Conservation (phyloP, 2,329 filamentous ascomycete genomes). For the Phyllosticta citribraziliensis region DNA sequence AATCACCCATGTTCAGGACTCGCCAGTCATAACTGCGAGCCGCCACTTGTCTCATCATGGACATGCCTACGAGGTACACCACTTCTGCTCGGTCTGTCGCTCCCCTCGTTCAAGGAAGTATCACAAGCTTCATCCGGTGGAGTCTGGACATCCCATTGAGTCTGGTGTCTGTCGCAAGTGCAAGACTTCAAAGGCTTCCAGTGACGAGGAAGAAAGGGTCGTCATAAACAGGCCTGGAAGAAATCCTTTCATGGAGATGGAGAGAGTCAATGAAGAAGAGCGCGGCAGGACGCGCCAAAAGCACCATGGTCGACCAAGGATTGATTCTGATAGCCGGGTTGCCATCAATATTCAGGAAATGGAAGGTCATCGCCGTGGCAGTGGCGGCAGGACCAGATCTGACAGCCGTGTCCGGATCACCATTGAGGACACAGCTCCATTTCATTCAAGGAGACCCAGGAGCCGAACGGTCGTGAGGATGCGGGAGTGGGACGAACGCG, state of each 20-base stretch:
- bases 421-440: neutral
- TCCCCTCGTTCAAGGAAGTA: constrained; percentile 24
- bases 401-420: neutral
- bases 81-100: constrained; percentile 26
- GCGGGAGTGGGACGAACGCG: neutral
- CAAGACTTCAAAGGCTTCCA: constrained; percentile 16
- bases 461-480: neutral
- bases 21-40: constrained; percentile 13
- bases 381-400: neutral
- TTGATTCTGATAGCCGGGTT: neutral
- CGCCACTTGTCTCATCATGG: neutral
- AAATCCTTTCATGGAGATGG: constrained; percentile 9
- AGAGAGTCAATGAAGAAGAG: constrained; percentile 6
- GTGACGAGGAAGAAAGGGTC: constrained; percentile 8
- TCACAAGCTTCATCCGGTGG: constrained; percentile 26
- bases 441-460: neutral
- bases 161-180: constrained; percentile 22
- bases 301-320: neutral
- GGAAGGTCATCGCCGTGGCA: constrained; percentile 11
- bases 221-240: constrained; percentile 6
- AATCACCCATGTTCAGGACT: constrained; percentile 1
- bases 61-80: constrained; percentile 14
- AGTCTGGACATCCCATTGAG: constrained; percentile 21
- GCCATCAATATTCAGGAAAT: neutral
- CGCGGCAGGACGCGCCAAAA: neutral